Base-by-base conservation (phyloP, 2,329 filamentous ascomycete genomes). In the Orbilia blumenaviensis region DNA sequence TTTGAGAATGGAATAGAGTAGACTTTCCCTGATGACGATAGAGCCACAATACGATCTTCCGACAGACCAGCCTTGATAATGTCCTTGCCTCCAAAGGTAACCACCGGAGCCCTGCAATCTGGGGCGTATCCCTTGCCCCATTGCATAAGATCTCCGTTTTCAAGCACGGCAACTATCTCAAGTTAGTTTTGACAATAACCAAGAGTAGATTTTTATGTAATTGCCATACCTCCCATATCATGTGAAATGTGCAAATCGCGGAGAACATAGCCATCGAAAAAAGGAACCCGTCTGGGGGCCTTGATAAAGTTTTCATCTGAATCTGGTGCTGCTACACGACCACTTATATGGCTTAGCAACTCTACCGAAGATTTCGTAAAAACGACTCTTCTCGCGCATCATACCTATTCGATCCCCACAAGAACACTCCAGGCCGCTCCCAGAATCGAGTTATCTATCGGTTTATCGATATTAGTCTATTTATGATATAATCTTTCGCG, bases 61-160 rank as follows among this genome's bases (percentile, higher is more conserved):
- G 94, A 97, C 56, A 97, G 86, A 42, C 89, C 88, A 46, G 97
- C 84, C 69, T 92, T 92, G 72, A 87, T 84, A 58, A 98, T 85
- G 80, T 97, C 88, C 82, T 96, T 96, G 66, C 94, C 94, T 74
- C 84, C 89, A 64, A 99, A 84, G 0, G 94, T 97, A 56, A 86
- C 85, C 0, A 86, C 86, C 0, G 94, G 95, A 29, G 86, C 84
- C 8, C 85, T 87, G 29, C 88, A 85, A 3, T 88, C 86, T 66
- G 87, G 86, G 5, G 90, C 91, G 81, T 91, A 97, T 2, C 87
- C 92, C 2, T 86, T 86, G 0, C 95, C 95, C 95, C 95, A 99
- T 84, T 98, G 94, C 10, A 97, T 86, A 48, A 99, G 83, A 81
- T 98, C 91, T 2, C 95, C 95, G 77, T 90, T 89, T 82, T 97